Evolutionary conservation across 441 rosid genomes (phyloP).

Genomic region (Gossypium schwendimanii): DNA sequence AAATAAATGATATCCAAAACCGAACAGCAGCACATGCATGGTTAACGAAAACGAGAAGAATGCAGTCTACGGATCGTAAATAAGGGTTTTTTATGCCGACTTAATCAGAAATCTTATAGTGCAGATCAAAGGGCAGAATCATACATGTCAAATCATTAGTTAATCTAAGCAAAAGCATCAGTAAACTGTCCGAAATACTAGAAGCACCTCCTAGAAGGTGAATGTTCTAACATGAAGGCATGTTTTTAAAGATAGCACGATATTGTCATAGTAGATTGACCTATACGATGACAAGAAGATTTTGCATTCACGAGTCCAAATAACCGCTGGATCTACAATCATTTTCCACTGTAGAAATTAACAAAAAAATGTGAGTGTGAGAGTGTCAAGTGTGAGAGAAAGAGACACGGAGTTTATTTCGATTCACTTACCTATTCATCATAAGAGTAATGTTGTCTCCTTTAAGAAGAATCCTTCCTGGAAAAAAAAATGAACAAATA

Average conservation of each 20-base stretch:
- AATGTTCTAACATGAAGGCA: conserved; percentile 11
- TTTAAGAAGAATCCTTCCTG: conserved; percentile 83
- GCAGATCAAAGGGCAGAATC: neutral
- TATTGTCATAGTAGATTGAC: neutral
- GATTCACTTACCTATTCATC: conserved; percentile 68
- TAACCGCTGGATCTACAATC: conserved; percentile 6
- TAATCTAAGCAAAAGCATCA: neutral
- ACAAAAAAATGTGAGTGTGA: neutral
- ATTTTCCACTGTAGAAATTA: conserved; percentile 21
- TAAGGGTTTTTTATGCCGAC: neutral
- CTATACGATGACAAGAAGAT: neutral
- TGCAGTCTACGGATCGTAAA: neutral
- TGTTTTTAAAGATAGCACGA: neutral
- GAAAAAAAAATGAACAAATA: neutral
- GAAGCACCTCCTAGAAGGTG: neutral
- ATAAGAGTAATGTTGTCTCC: conserved; percentile 84
- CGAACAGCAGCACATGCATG: neutral
- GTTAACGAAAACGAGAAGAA: neutral
- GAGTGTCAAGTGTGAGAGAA: neutral
- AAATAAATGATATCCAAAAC: neutral
- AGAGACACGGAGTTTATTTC: neutral
- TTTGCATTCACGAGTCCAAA: neutral
- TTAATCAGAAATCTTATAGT: neutral
- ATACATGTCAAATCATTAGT: neutral
- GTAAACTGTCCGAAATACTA: neutral